Conservation (phyloP, 352 stramenopile genomes). For the Globisporangium splendens region DNA sequence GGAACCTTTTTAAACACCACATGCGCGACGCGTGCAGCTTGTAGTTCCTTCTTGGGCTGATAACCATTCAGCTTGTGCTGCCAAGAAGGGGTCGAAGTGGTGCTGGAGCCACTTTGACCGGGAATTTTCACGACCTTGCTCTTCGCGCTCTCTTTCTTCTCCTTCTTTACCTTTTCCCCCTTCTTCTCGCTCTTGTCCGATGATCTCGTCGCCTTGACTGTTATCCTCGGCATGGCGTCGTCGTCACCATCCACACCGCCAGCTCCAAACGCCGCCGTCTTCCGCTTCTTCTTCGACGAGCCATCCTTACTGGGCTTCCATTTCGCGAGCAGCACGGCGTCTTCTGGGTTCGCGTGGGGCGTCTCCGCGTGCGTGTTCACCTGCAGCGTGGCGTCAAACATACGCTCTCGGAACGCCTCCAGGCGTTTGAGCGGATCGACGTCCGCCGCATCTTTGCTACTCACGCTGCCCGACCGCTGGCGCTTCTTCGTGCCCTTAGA, state of each 20-base stretch:
- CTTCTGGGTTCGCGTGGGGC: constrained; percentile 1
- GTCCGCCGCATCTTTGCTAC: constrained; percentile 12
- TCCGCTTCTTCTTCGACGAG: constrained; percentile 28
- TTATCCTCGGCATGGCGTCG: constrained; percentile 32
- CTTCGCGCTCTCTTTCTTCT: constrained; percentile 11
- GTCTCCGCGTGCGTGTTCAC: neutral
- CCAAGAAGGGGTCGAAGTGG: neutral
- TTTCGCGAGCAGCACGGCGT: constrained; percentile 34
- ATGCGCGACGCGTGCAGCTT: neutral
- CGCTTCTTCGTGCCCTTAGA: constrained; percentile 22
- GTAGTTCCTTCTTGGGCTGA: neutral
- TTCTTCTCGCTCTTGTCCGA: constrained; percentile 24
- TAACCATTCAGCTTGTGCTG: neutral
- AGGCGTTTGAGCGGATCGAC: constrained; percentile 40
- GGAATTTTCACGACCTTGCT: constrained; percentile 15
- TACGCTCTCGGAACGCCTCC: constrained; percentile 42
- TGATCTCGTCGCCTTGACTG: constrained; percentile 19
- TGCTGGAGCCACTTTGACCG: neutral
- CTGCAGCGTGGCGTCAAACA: constrained; percentile 49
- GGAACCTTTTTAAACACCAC: neutral
- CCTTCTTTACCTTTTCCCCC: constrained; percentile 13
- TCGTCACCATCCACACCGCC: constrained; percentile 9
- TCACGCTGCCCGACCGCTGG: constrained; percentile 27
- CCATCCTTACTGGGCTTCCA: constrained; percentile 29
- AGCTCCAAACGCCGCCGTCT: neutral